These are phyloP conservation scores for Aechmea fasciata DNA, from an alignment of 176 grass and related monocot species.

Conservation along the genomic window DNA sequence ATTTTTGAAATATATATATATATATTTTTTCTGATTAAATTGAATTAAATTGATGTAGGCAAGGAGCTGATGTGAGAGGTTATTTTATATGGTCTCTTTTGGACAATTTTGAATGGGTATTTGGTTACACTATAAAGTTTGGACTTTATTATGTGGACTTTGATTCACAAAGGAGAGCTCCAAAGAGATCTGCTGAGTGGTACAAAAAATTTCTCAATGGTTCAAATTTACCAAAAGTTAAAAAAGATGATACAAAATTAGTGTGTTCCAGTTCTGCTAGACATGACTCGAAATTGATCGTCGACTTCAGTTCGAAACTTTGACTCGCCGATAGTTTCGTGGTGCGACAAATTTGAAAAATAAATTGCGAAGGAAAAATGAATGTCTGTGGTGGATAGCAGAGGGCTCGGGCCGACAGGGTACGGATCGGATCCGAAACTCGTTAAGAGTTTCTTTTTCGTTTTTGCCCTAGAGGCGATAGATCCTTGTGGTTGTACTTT, in stretches of 20 bases:
- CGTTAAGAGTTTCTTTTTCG: too few species aligned
- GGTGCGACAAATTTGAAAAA: too few species aligned
- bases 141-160: constrained; percentile 58
- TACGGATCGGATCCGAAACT: too few species aligned
- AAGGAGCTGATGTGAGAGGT: constrained; percentile 54
- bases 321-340: too few species aligned
- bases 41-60: constrained; percentile 20
- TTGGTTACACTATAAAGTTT: constrained; percentile 31
- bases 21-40: neutral
- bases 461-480: too few species aligned
- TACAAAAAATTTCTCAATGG: constrained; percentile 34
- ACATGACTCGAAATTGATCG: too few species aligned
- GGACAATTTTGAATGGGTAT: constrained; percentile 49
- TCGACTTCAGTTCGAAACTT: too few species aligned
- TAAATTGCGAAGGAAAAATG: too few species aligned
- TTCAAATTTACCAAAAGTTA: neutral
- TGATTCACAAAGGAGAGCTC: constrained; percentile 33
- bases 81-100: constrained; percentile 70
- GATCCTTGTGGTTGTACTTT: too few species aligned
- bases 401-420: too few species aligned
- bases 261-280: neutral
- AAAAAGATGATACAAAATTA: neutral
- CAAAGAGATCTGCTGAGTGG: constrained; percentile 39
- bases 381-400: too few species aligned
- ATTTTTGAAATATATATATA: neutral